Evolutionary conservation across 257 asterid species (phyloP), one percentile per base, ranked within the genome.

Genomic region (Galeopsis tetrahit): DNA sequence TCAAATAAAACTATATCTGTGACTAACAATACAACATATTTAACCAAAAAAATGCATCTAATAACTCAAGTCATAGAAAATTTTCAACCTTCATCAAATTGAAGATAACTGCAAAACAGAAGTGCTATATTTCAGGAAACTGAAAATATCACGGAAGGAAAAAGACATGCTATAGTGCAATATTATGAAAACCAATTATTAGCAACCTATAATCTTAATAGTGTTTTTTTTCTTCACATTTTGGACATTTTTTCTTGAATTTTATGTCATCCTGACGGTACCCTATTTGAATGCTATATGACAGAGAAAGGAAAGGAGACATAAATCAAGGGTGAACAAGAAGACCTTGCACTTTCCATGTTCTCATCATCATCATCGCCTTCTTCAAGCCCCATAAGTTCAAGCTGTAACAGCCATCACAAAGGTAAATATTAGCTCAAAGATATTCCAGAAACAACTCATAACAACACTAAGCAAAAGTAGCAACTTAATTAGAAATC

Each of bases 341-440:
- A 77, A 28, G 32, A 94, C 99, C 93, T 89, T 64, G 86, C 92
- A 67, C 66, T 82, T 75, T 74, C 89, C 77, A 84, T 75, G 70
- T 74, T 78, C 55, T 67, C 91, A 53, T 68, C 88, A 14, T 84
- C 96, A 58, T 72, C 87, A 13, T 69, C 87, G 14, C 72, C 88
- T n/a, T 73, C 89, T 36, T 84, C 88, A n/a, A 90, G 77, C 71
- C 85, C 96, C 88, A 88, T 67, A 72, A 83, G 68, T 69, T 80
- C 96, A 79, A 93, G 87, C 99, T 92, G 87, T 39, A 40, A 75
- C 3, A 11, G 17, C 35, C 80, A 69, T 15, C 44, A 68, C 21
- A 4, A 71, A 62, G 56, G 36, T 35, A 72, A 75, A 49, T 42
- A 77, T 58, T 44, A 77, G 44, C 58, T 74, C 68, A 67, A 55